phyloP scores from a whole-genome alignment of 805 yeast species.

The Candida krabiensis region DNA sequence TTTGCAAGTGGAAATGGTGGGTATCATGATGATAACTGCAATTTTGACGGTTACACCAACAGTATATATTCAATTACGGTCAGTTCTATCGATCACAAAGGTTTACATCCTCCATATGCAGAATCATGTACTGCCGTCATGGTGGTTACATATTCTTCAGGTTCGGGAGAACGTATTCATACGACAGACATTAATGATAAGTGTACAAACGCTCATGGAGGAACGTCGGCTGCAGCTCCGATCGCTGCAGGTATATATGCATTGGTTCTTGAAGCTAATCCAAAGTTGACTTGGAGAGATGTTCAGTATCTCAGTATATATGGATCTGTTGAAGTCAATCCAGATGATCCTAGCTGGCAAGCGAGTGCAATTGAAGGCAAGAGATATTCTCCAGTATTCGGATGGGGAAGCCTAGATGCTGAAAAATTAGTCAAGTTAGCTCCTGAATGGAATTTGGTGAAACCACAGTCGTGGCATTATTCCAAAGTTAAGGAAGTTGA shows the following conservation, averaged over 20 bases:
- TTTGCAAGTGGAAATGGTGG: constrained; percentile 98
- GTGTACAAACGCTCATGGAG: constrained; percentile 83
- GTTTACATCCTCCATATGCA: constrained; percentile 83
- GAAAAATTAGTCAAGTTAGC: constrained; percentile 71
- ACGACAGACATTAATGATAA: constrained; percentile 74
- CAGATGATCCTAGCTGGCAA: constrained; percentile 73
- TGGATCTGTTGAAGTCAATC: constrained; percentile 67
- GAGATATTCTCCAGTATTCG: constrained; percentile 80
- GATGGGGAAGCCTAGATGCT: constrained; percentile 92
- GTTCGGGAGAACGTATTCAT: constrained; percentile 84
- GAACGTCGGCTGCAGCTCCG: constrained; percentile 99
- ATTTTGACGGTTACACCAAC: constrained; percentile 96
- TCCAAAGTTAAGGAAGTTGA: constrained; percentile 41
- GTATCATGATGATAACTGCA: constrained; percentile 79
- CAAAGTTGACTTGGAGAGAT: constrained; percentile 93
- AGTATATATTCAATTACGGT: constrained; percentile 93
- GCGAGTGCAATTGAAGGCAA: constrained; percentile 59
- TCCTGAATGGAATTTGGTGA: constrained; percentile 71
- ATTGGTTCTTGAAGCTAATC: constrained; percentile 77
- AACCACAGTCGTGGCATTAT: constrained; percentile 85
- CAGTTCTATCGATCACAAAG: constrained; percentile 87
- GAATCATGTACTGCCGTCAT: constrained; percentile 94
- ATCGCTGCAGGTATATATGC: constrained; percentile 96
- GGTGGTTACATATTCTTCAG: constrained; percentile 91
- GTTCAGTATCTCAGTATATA: constrained; percentile 79